Conservation (phyloP, 371 early-diverging fungal species). For the Lichtheimia corymbifera region DNA sequence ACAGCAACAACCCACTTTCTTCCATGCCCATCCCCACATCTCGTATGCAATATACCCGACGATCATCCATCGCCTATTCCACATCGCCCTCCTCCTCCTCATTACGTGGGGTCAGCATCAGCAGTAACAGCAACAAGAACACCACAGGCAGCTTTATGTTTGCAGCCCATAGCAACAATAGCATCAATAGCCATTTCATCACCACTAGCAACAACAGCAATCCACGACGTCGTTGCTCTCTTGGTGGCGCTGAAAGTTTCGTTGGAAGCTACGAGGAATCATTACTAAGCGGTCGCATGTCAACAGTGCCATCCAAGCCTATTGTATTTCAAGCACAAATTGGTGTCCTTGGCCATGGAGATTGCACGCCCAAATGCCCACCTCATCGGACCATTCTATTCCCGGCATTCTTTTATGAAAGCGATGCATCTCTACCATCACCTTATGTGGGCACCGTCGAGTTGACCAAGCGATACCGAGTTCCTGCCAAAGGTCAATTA, state of each 20-base stretch:
- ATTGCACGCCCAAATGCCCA: constrained; percentile 65
- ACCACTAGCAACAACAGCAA: constrained; percentile 12
- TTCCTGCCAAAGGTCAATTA: constrained; percentile 80
- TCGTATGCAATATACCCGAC: constrained; percentile 47
- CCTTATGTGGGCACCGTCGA: constrained; percentile 60
- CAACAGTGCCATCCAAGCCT: constrained; percentile 76
- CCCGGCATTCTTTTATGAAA: constrained; percentile 77
- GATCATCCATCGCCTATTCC: constrained; percentile 29
- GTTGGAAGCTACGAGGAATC: constrained; percentile 86
- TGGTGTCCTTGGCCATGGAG: constrained; percentile 67
- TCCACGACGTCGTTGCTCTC: constrained; percentile 31
- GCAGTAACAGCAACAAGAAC: neutral
- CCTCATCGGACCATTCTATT: constrained; percentile 70
- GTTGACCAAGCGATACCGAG: constrained; percentile 53
- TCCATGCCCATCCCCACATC: constrained; percentile 34
- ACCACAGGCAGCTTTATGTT: neutral
- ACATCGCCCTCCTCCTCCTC: constrained; percentile 30
- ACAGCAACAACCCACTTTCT: constrained; percentile 13
- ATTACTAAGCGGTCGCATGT: constrained; percentile 81
- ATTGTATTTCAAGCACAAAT: constrained; percentile 75
- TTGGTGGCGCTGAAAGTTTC: constrained; percentile 44
- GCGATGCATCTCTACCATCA: constrained; percentile 45
- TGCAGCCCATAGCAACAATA: neutral
- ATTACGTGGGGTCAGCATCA: neutral
- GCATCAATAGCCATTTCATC: constrained; percentile 1